Percentiles rank a stretch among this genome's conserved stretches.
Evolutionary conservation across 1,284 basidiomycete species (phyloP).

Genomic region (Ceratobasidium sp.): DNA sequence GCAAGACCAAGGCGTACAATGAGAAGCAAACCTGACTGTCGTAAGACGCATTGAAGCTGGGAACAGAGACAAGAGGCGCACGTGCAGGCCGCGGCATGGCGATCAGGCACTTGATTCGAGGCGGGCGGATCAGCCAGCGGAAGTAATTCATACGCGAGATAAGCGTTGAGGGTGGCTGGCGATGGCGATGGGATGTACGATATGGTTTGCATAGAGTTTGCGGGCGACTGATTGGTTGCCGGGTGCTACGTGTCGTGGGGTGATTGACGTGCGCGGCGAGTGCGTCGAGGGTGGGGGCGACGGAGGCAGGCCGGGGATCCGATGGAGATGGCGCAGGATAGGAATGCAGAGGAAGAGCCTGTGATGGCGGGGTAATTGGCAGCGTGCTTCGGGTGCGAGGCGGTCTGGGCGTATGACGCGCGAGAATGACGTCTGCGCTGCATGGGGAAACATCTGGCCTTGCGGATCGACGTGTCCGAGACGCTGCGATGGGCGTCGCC

Average conservation of each 20-base stretch:
- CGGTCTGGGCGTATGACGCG: not conserved
- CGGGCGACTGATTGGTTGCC: slow-evolving; percentile 11
- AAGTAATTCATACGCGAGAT: slow-evolving; percentile 14
- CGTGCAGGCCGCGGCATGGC: not conserved
- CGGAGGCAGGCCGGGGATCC: too few relatives aligned
- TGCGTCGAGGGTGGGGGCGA: too few relatives aligned
- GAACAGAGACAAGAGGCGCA: not conserved
- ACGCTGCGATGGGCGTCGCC: slow-evolving; percentile 2
- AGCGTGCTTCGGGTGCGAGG: slow-evolving; percentile 2
- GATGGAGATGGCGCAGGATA: slow-evolving; percentile 19
- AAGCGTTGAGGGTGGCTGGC: slow-evolving; percentile 11
- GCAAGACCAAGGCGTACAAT: too few relatives aligned
- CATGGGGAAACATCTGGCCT: too few relatives aligned
- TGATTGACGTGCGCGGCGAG: too few relatives aligned
- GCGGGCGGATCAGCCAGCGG: slow-evolving; percentile 9
- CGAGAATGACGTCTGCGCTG: not conserved
- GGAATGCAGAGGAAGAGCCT: too few relatives aligned
- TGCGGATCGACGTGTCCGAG: not conserved
- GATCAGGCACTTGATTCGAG: not conserved
- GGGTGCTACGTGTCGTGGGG: slow-evolving; percentile 14
- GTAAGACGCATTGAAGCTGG: too few relatives aligned
- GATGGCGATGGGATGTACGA: slow-evolving; percentile 20
- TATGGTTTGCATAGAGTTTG: not conserved
- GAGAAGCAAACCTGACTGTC: too few relatives aligned
- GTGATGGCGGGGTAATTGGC: slow-evolving; percentile 19